Evolutionary conservation across 257 asterid species (phyloP).

Genomic region (Petunia secreta): DNA sequence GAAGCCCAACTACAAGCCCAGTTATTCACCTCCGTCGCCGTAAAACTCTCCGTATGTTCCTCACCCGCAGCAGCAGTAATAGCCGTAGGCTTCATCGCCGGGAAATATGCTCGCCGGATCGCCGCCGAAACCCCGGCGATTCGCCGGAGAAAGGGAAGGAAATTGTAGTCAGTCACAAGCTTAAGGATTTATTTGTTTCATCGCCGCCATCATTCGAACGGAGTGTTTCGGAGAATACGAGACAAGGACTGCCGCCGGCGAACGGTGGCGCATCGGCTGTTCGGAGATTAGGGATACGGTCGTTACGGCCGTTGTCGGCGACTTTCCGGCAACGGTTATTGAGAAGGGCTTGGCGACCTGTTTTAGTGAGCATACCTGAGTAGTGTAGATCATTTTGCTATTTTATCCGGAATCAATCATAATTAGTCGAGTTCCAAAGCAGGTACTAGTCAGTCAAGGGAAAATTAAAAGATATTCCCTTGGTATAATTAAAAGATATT

Average conservation of each 20-base stretch:
- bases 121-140: constrained; percentile 28
- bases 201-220: constrained; percentile 73
- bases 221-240: constrained; percentile 45
- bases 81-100: constrained; percentile 37
- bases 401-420: no score
- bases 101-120: constrained; percentile 45
- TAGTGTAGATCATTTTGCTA: constrained; percentile 22
- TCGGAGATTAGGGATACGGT: constrained; percentile 46
- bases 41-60: constrained; percentile 84
- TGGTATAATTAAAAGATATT: neutral
- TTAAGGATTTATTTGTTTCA: constrained; percentile 62
- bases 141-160: constrained; percentile 44
- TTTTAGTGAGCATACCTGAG: constrained; percentile 80
- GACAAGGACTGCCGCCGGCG: constrained; percentile 47
- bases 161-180: constrained; percentile 48
- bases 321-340: constrained; percentile 84
- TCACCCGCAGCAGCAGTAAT: constrained; percentile 51
- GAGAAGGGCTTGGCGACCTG: constrained; percentile 91
- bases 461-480: neutral
- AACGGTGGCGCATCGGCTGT: constrained; percentile 13
- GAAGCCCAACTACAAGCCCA: constrained; percentile 87
- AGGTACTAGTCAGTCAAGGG: no score
- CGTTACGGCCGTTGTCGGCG: constrained; percentile 74
- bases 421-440: no score
- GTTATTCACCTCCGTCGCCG: constrained; percentile 93